phyloP scores from a whole-genome alignment of 108 stramenopile species.

The Cyclotella atomus region DNA sequence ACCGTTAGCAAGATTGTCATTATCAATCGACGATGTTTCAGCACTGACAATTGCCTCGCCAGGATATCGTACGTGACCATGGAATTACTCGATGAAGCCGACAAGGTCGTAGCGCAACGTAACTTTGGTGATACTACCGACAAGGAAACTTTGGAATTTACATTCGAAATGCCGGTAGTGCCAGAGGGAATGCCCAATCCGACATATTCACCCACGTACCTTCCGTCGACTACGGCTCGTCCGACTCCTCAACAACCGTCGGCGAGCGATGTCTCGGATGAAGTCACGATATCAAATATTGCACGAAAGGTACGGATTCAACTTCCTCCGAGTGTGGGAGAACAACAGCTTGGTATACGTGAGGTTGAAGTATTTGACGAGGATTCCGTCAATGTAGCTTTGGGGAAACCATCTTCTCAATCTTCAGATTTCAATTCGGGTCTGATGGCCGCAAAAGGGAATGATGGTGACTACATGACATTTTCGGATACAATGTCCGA shows the following conservation, averaged over 20 bases:
- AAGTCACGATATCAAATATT: not conserved
- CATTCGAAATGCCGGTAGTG: not conserved
- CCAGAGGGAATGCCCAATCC: not conserved
- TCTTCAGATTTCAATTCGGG: no score
- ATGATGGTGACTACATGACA: no score
- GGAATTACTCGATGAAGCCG: not conserved
- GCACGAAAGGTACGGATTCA: no score
- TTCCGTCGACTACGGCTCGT: no score
- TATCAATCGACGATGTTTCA: constrained; percentile 6
- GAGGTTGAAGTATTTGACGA: no score
- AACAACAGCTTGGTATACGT: no score
- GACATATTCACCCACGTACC: not conserved
- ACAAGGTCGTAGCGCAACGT: not conserved
- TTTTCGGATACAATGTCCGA: no score
- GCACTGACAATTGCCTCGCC: not conserved
- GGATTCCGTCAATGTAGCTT: no score
- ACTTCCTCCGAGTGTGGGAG: no score
- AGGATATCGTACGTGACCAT: not conserved
- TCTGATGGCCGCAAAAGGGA: no score
- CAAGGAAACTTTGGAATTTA: not conserved
- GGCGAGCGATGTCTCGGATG: not conserved
- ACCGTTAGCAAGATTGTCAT: not conserved
- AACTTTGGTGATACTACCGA: constrained; percentile 11
- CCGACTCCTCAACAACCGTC: not conserved
- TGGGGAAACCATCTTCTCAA: no score